Percentiles rank a stretch among this genome's conserved stretches.
Conservation (phyloP, 768 basidiomycete species). For the Tulasnella sp. region DNA sequence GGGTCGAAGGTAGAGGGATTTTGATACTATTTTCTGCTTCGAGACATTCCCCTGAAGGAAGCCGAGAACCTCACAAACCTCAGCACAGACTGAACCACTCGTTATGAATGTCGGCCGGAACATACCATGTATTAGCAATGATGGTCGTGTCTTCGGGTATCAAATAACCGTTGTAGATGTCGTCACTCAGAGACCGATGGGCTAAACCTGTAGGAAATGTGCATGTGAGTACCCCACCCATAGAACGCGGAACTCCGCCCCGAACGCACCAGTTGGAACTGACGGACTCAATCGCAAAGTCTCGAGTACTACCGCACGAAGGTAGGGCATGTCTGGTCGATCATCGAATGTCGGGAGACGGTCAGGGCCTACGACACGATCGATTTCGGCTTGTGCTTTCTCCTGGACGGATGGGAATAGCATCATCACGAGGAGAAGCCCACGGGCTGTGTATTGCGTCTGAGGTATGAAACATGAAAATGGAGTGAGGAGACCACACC, state of each 20-base stretch:
- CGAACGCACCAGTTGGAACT: not conserved
- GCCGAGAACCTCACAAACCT: too few species aligned
- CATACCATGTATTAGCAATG: slow-evolving; percentile 7
- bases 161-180: slow-evolving; percentile 17
- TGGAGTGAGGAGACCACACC: too few species aligned
- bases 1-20: slow-evolving; percentile 12
- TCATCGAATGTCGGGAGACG: slow-evolving; percentile 28
- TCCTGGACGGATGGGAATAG: slow-evolving; percentile 35
- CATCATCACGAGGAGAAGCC: slow-evolving; percentile 28
- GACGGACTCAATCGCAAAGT: slow-evolving; percentile 22
- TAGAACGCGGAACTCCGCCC: not conserved
- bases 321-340: slow-evolving; percentile 22
- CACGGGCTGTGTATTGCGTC: not conserved
- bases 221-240: too few species aligned
- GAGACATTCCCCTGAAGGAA: not conserved
- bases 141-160: slow-evolving; percentile 1
- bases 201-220: not conserved
- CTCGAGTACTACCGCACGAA: slow-evolving; percentile 24
- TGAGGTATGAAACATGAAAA: not conserved
- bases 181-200: slow-evolving; percentile 8
- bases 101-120: too few species aligned
- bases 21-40: not conserved
- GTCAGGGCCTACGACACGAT: slow-evolving; percentile 28
- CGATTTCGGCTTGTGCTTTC: slow-evolving; percentile 35
- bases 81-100: too few species aligned